Base-by-base conservation (phyloP, 1,139 yeast genomes). In the Candida tetrigidarum region DNA sequence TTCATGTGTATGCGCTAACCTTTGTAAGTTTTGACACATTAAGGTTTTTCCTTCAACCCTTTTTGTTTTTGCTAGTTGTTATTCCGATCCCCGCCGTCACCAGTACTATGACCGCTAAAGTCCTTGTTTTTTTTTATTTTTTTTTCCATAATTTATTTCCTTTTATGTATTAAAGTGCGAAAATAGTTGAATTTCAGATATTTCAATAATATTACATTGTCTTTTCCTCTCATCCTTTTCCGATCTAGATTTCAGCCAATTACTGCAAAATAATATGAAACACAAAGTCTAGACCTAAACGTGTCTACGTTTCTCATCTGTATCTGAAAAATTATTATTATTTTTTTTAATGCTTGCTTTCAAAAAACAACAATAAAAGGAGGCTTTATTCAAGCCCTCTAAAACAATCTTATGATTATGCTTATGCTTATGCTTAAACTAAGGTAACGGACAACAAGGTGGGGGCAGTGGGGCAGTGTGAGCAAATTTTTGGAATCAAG, bases 31-130 rank as follows among this genome's bases (percentile, higher is more conserved):
- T 28, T 28, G 32, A 28, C 32, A 28, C 32, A 12, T 8, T 15
- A 10, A 12, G 14, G 15, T 12, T 28, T 28, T 28, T 28, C 15
- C 32, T 10, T 12, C 12, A 12, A 15, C 5, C 32, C 32, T 28
- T 28, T 12, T n/a, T n/a, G n/a, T n/a, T 28, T 28, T 10, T 28
- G 15, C 4, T 28, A n/a, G 9, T 12, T 28, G 32, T 28, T 28
- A 28, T 28, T 28, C 32, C 32, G 32, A 28, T 14, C 32, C 32
- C 32, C 32, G 32, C 32, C 32, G 32, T 28, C 6, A 27, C 30
- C 32, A 28, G 12, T 6, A 28, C n/a, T n/a, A n/a, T n/a, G n/a
- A n/a, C n/a, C n/a, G n/a, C n/a, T n/a, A n/a, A n/a, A n/a, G n/a
- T n/a, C n/a, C n/a, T n/a, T n/a, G n/a, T 28, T 28, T 28, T 16